Evolutionary conservation across 345 rosid species (phyloP).

Genomic region (Clausena lansium): DNA sequence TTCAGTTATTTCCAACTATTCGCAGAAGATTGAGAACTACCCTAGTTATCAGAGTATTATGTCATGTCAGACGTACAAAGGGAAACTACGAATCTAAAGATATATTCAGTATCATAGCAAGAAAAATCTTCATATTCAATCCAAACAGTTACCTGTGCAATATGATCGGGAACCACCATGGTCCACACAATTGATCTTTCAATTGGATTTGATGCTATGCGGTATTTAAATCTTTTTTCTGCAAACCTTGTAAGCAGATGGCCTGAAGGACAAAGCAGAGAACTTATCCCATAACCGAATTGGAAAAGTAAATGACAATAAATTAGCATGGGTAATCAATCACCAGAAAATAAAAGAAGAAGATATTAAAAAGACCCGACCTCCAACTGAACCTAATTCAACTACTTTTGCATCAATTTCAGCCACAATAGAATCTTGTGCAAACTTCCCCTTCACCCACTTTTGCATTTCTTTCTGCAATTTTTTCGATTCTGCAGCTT

Average conservation of each 20-base stretch:
- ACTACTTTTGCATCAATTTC: conserved; percentile 80
- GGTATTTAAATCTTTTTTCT: conserved; percentile 73
- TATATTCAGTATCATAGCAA: background rate
- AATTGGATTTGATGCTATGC: conserved; percentile 68
- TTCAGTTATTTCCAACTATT: background rate
- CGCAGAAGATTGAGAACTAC: background rate
- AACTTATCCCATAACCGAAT: conserved; percentile 20
- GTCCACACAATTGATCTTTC: conserved; percentile 88
- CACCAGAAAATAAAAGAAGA: background rate
- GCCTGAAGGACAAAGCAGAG: conserved; percentile 47
- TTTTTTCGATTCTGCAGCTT: conserved; percentile 74
- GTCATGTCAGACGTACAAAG: background rate
- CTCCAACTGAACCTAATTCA: conserved; percentile 80
- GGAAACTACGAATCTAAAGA: background rate
- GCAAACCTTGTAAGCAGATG: conserved; percentile 78
- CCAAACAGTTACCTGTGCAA: conserved; percentile 56
- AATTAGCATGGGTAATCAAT: conserved; percentile 14
- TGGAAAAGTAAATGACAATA: conserved; percentile 4
- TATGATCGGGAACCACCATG: conserved; percentile 69
- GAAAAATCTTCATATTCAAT: background rate
- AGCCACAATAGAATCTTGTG: conserved; percentile 77
- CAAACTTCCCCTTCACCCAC: conserved; percentile 91
- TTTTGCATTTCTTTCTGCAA: conserved; percentile 72
- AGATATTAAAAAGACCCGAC: conserved; percentile 34
- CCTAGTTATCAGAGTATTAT: background rate